Evolutionary conservation across 768 basidiomycete species (phyloP).

Genomic region (Pleurotus tuber-regium): DNA sequence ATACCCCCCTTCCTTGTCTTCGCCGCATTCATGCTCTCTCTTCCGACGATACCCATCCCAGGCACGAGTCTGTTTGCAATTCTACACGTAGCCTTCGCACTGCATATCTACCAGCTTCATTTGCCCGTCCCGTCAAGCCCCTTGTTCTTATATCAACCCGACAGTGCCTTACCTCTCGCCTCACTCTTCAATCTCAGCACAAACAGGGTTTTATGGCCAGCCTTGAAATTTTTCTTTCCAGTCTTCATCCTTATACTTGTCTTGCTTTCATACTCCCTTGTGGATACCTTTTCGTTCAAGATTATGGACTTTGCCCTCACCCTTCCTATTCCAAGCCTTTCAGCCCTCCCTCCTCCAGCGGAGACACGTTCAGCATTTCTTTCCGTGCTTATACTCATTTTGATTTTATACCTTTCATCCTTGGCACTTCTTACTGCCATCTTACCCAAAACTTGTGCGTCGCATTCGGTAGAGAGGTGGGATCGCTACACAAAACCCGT

Average conservation of each 20-base stretch:
- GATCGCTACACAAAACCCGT: slow-evolving; percentile 44
- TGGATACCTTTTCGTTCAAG: slow-evolving; percentile 27
- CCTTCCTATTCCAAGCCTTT: slow-evolving; percentile 13
- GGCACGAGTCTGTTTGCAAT: slow-evolving; percentile 37
- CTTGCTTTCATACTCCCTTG: slow-evolving; percentile 47
- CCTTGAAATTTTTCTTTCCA: slow-evolving; percentile 47
- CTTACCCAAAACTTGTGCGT: slow-evolving; percentile 17
- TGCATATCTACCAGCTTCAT: slow-evolving; percentile 46
- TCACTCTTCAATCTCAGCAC: slow-evolving; percentile 38
- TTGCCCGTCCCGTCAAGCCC: slow-evolving; percentile 43
- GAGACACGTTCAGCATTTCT: slow-evolving; percentile 46
- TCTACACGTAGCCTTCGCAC: slow-evolving; percentile 36
- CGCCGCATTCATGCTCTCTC: slow-evolving; percentile 35
- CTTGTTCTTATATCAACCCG: slow-evolving; percentile 37
- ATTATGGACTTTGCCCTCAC: background rate
- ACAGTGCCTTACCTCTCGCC: slow-evolving; percentile 41
- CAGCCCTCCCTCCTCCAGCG: slow-evolving; percentile 36
- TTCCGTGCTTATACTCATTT: slow-evolving; percentile 29
- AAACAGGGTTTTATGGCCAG: slow-evolving; percentile 34
- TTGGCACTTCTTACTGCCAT: slow-evolving; percentile 27
- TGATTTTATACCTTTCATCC: slow-evolving; percentile 33
- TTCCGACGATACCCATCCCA: slow-evolving; percentile 43
- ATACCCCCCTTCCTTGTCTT: slow-evolving; percentile 36
- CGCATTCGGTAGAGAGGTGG: slow-evolving; percentile 31
- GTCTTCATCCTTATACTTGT: slow-evolving; percentile 38